These are phyloP conservation scores for Candida nonsorbophila DNA, from an alignment of 805 yeast species.

Conservation along the genomic window DNA sequence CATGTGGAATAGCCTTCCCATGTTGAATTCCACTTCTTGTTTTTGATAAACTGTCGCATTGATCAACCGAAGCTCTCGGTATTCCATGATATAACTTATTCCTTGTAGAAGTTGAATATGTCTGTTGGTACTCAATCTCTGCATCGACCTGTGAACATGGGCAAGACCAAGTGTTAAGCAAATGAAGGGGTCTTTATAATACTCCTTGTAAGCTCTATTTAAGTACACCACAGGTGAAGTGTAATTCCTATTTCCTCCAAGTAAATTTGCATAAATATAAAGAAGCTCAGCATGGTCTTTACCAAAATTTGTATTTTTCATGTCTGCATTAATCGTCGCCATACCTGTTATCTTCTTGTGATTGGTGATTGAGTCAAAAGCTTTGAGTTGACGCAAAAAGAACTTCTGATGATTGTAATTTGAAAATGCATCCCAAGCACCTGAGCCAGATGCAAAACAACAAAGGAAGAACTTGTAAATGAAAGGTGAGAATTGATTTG, in stretches of 20 bases:
- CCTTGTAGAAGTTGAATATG: slow-evolving; percentile 89
- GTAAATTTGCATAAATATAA: slow-evolving; percentile 72
- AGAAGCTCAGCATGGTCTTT: slow-evolving; percentile 63
- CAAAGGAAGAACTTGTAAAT: slow-evolving; percentile 62
- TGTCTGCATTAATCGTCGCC: slow-evolving; percentile 62
- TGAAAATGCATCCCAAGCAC: slow-evolving; percentile 56
- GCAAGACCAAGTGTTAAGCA: slow-evolving; percentile 71
- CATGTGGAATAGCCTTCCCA: slow-evolving; percentile 82
- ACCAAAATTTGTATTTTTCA: slow-evolving; percentile 30
- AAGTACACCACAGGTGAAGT: slow-evolving; percentile 77
- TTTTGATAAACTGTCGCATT: slow-evolving; percentile 41
- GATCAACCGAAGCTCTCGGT: slow-evolving; percentile 47
- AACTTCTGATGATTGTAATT: slow-evolving; percentile 86
- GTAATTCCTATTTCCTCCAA: slow-evolving; percentile 79
- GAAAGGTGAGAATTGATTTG: slow-evolving; percentile 71
- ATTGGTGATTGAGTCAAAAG: slow-evolving; percentile 66
- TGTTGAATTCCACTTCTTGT: slow-evolving; percentile 78
- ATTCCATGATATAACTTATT: slow-evolving; percentile 69
- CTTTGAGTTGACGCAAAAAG: slow-evolving; percentile 83
- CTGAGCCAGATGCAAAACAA: slow-evolving; percentile 57
- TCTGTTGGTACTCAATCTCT: slow-evolving; percentile 78
- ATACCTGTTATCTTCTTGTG: slow-evolving; percentile 62
- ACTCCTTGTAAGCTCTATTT: slow-evolving; percentile 60
- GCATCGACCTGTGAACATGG: slow-evolving; percentile 87
- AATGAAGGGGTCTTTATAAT: slow-evolving; percentile 74